These are phyloP conservation scores for Suhomyces emberorum DNA, from an alignment of 805 yeast species.

Conservation along the genomic window DNA sequence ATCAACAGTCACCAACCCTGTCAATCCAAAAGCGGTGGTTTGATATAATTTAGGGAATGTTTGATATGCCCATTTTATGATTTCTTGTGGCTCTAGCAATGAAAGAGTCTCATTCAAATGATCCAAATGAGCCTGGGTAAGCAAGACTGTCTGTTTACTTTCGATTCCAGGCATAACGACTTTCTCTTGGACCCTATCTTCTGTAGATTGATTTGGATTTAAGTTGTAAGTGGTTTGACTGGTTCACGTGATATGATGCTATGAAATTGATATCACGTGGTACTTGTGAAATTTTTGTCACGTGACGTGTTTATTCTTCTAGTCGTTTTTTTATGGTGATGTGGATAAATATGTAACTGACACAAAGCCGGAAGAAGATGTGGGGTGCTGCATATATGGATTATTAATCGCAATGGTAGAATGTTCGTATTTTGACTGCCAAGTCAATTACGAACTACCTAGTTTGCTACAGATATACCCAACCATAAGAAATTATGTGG, in stretches of 20 bases:
- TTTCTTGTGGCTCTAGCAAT: conserved; percentile 61
- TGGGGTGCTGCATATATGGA: too few species aligned
- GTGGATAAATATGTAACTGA: too few species aligned
- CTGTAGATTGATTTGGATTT: too few species aligned
- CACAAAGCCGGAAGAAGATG: too few species aligned
- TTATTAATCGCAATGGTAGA: too few species aligned
- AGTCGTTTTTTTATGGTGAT: too few species aligned
- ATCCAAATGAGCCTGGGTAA: conserved; percentile 54
- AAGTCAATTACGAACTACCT: too few species aligned
- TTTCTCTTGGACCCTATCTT: too few species aligned
- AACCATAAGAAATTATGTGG: too few species aligned
- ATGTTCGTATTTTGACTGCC: too few species aligned
- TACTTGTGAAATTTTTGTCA: neutral
- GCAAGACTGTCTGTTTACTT: conserved; percentile 7
- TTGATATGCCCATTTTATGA: conserved; percentile 76
- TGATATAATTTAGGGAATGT: conserved; percentile 83
- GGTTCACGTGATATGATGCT: conserved; percentile 9
- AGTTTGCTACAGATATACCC: too few species aligned
- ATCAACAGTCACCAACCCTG: conserved; percentile 86
- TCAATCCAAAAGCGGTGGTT: conserved; percentile 92
- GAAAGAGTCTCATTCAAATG: conserved; percentile 64
- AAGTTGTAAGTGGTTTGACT: neutral
- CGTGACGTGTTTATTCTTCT: neutral
- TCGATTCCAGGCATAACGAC: too few species aligned
- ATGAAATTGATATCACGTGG: neutral